phyloP scores from a whole-genome alignment of 2,329 filamentous ascomycete genomes.

The Lizonia empirigonia region DNA sequence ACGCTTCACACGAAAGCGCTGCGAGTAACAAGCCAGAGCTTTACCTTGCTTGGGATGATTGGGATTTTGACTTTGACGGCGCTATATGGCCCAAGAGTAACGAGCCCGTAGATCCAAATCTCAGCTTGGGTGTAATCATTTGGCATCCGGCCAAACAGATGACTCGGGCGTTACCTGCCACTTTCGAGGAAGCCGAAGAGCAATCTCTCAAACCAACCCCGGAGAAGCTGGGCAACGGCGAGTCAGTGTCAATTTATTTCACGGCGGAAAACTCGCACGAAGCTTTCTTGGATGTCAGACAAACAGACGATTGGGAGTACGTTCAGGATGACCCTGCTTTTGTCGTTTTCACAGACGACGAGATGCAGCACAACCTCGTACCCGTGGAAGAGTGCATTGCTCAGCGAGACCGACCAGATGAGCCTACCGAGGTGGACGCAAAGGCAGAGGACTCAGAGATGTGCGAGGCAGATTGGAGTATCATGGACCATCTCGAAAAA shows the following conservation, averaged over 20 bases:
- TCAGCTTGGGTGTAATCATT: conserved; percentile 55
- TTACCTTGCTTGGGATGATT: conserved; percentile 46
- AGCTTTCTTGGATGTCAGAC: conserved; percentile 53
- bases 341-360: conserved; percentile 50
- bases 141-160: conserved; percentile 54
- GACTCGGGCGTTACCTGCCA: conserved; percentile 51
- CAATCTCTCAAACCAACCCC: conserved; percentile 49
- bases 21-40: conserved; percentile 37
- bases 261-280: conserved; percentile 51
- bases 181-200: conserved; percentile 52
- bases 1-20: conserved; percentile 23
- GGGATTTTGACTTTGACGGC: conserved; percentile 53
- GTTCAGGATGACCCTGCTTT: conserved; percentile 59
- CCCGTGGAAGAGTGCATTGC: conserved; percentile 52
- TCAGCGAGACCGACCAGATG: conserved; percentile 48
- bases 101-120: conserved; percentile 51
- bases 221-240: conserved; percentile 47
- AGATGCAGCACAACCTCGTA: conserved; percentile 47
- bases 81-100: conserved; percentile 54
- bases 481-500: conserved; percentile 50
- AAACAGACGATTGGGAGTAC: conserved; percentile 57
- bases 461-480: conserved; percentile 43
- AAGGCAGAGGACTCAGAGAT: conserved; percentile 42
- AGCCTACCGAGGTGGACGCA: conserved; percentile 24
- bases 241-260: conserved; percentile 59